Percentiles rank a stretch among this genome's conserved stretches.
These are phyloP conservation scores for Ceratocystiopsis sp. DNA, from an alignment of 2,329 filamentous ascomycete genomes.

Conservation along the genomic window DNA sequence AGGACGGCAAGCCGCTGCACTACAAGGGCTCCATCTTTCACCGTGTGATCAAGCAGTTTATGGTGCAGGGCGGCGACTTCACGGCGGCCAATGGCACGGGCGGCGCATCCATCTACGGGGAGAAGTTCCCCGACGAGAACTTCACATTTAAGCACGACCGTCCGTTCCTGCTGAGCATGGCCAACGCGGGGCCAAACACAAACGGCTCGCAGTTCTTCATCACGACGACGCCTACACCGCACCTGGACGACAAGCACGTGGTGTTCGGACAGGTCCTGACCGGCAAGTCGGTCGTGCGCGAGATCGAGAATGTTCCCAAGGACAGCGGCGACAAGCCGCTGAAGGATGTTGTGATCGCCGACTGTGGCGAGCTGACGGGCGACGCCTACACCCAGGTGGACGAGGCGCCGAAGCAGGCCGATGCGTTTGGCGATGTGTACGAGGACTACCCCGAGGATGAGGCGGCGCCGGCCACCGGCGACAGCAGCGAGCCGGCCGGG, in stretches of 20 bases:
- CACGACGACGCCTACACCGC: slow-evolving; percentile 86
- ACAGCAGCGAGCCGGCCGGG: slow-evolving; percentile 36
- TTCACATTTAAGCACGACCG: slow-evolving; percentile 83
- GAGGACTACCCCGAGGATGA: slow-evolving; percentile 93
- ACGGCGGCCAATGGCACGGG: slow-evolving; percentile 88
- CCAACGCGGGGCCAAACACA: slow-evolving; percentile 85
- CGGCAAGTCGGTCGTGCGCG: slow-evolving; percentile 78
- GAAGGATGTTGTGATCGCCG: slow-evolving; percentile 54
- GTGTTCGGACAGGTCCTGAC: slow-evolving; percentile 90
- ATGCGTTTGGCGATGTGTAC: slow-evolving; percentile 75
- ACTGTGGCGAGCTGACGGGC: slow-evolving; percentile 74
- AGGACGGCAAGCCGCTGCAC: slow-evolving; percentile 68
- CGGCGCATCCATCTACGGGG: slow-evolving; percentile 92
- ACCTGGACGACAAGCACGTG: slow-evolving; percentile 86
- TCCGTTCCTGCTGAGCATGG: slow-evolving; percentile 92
- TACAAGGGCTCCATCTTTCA: slow-evolving; percentile 93
- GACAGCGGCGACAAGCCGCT: slow-evolving; percentile 60
- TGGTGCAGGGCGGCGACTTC: slow-evolving; percentile 98
- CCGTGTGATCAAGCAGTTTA: slow-evolving; percentile 95
- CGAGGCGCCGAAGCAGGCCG: slow-evolving; percentile 47
- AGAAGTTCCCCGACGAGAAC: slow-evolving; percentile 95
- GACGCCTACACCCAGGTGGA: slow-evolving; percentile 45
- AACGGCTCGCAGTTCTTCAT: slow-evolving; percentile 98
- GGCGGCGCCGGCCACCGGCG: slow-evolving; percentile 25
- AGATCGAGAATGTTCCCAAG: slow-evolving; percentile 72